Evolutionary conservation across 2,329 filamentous ascomycete genomes (phyloP).

Genomic region (Fusarium tupiense): DNA sequence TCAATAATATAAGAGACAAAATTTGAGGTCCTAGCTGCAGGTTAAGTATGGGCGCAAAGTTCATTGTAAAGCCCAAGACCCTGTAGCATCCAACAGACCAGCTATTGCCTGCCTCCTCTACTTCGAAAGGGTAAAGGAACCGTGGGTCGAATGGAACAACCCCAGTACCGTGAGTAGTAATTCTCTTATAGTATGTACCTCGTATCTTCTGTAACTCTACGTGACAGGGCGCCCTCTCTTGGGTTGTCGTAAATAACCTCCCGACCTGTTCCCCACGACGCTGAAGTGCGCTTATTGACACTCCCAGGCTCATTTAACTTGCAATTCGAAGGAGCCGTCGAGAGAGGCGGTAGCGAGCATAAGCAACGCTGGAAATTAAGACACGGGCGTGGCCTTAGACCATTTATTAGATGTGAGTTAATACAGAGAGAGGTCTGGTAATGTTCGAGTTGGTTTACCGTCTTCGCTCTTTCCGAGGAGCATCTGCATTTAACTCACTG

Average conservation of each 20-base stretch:
- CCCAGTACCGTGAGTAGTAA: fast-evolving
- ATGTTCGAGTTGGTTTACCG: background rate
- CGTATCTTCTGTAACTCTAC: background rate
- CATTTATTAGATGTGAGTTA: background rate
- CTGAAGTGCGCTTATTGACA: fast-evolving
- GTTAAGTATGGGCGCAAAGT: background rate
- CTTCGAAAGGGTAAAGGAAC: fast-evolving
- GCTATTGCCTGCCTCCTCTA: background rate
- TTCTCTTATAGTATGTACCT: background rate
- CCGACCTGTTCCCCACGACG: background rate
- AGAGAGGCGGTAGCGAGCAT: background rate
- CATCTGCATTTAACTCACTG: background rate
- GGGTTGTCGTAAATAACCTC: background rate
- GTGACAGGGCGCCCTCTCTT: background rate
- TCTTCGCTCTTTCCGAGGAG: background rate
- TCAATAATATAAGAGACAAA: fast-evolving
- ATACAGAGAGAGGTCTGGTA: background rate
- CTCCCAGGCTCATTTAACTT: background rate
- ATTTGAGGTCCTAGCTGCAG: fast-evolving
- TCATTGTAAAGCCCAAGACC: background rate
- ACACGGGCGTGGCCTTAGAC: fast-evolving
- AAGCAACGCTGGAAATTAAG: background rate
- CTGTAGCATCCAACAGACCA: background rate
- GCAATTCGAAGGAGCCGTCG: fast-evolving
- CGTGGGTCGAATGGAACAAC: fast-evolving